phyloP scores from a whole-genome alignment of 352 stramenopile genomes.

The Phytopythium cucurbitacearum region DNA sequence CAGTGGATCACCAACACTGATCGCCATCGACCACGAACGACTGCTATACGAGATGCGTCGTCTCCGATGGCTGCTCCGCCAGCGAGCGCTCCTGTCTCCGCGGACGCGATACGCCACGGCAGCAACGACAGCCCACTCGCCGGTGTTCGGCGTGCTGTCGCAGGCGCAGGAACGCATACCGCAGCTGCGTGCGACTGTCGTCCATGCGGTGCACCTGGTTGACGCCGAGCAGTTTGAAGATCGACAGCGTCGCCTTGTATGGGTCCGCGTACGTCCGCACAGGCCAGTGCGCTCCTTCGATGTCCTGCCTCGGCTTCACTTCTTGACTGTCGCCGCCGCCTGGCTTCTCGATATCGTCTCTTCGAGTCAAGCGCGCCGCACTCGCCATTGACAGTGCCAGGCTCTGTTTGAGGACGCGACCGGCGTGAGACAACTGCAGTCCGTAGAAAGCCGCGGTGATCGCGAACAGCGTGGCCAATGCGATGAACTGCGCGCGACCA shows the following conservation, averaged over 20 bases:
- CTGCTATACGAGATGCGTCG: slow-evolving; percentile 4
- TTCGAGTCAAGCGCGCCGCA: not conserved
- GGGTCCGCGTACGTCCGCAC: slow-evolving; percentile 53
- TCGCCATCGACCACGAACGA: not conserved
- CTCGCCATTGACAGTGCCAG: not conserved
- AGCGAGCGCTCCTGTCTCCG: too few species aligned
- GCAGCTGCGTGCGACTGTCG: slow-evolving; percentile 47
- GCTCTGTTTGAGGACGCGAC: slow-evolving; percentile 5
- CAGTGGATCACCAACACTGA: too few species aligned
- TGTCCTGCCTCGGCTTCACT: not conserved
- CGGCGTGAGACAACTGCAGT: slow-evolving; percentile 31
- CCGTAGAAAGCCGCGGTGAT: slow-evolving; percentile 44
- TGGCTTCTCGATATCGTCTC: not conserved
- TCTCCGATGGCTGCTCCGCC: not conserved
- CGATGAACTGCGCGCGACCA: slow-evolving; percentile 40
- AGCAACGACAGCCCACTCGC: not conserved
- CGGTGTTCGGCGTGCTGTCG: slow-evolving; percentile 31
- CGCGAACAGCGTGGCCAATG: slow-evolving; percentile 51
- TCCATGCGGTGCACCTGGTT: slow-evolving; percentile 73
- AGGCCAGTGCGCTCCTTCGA: too few species aligned
- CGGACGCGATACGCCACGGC: not conserved
- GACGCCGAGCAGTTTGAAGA: slow-evolving; percentile 65
- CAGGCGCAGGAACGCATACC: slow-evolving; percentile 58
- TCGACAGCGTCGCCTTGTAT: slow-evolving; percentile 67
- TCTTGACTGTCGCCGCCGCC: not conserved